Conservation (phyloP, 2,329 filamentous ascomycete species). For the Venturia carpophila region DNA sequence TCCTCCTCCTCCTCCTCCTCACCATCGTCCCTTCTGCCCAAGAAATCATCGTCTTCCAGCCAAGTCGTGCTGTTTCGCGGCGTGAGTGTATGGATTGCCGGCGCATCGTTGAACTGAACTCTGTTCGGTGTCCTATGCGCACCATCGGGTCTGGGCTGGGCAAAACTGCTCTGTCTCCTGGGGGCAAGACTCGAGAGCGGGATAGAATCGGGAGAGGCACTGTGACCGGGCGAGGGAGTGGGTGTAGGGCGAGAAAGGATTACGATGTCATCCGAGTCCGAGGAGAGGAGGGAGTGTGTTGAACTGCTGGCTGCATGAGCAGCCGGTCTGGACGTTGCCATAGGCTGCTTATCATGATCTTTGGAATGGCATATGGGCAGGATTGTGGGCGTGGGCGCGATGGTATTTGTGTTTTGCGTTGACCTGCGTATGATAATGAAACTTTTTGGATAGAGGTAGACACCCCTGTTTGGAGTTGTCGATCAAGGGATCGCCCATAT, state of each 20-base stretch:
- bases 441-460: conserved; percentile 2
- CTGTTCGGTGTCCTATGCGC: conserved; percentile 60
- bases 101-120: conserved; percentile 60
- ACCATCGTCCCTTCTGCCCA: neutral
- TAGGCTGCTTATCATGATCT: conserved; percentile 7
- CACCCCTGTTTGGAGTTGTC: neutral
- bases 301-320: neutral
- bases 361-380: neutral
- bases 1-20: neutral
- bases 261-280: conserved; percentile 13
- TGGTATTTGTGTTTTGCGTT: neutral
- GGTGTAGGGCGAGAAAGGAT: neutral
- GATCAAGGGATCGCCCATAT: no score
- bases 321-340: conserved; percentile 1
- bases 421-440: neutral
- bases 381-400: neutral
- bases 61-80: conserved; percentile 8
- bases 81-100: conserved; percentile 10
- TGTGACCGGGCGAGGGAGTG: neutral
- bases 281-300: conserved; percentile 17
- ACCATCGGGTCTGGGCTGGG: conserved; percentile 39
- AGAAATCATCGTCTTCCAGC: conserved; percentile 4
- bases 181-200: conserved; percentile 10
- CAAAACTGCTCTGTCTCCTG: conserved; percentile 38
- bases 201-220: neutral